Evolutionary conservation across 495 filamentous ascomycete species (phyloP).

Genomic region (Letharia lupina): DNA sequence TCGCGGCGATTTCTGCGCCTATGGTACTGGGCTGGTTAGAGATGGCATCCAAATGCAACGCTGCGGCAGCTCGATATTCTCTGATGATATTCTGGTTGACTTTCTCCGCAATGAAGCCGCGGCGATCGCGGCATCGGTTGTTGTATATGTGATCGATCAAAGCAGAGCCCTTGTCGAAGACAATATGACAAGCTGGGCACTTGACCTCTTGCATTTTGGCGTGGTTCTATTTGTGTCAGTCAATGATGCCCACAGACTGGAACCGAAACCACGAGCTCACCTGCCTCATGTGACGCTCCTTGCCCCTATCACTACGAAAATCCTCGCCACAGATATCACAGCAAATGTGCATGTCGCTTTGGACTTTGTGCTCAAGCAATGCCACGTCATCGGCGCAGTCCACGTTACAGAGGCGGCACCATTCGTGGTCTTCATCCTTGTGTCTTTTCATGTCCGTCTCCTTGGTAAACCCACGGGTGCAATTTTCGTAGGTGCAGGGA

Average conservation of each 20-base stretch:
- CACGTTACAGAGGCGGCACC: slow-evolving; percentile 43
- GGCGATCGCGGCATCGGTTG: slow-evolving; percentile 32
- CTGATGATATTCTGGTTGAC: slow-evolving; percentile 10
- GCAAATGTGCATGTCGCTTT: slow-evolving; percentile 37
- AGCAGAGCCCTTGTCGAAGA: slow-evolving; percentile 37
- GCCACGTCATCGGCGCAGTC: slow-evolving; percentile 40
- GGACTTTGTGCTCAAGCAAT: slow-evolving; percentile 36
- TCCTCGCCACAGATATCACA: slow-evolving; percentile 47
- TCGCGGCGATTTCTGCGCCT: slow-evolving; percentile 9
- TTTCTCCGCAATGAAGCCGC: background rate
- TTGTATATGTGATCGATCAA: slow-evolving; percentile 46
- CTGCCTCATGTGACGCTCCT: slow-evolving; percentile 37
- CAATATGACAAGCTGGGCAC: slow-evolving; percentile 39
- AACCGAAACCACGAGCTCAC: slow-evolving; percentile 27
- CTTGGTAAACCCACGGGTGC: slow-evolving; percentile 52
- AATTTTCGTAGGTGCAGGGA: slow-evolving; percentile 52
- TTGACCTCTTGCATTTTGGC: slow-evolving; percentile 34
- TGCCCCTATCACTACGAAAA: slow-evolving; percentile 40
- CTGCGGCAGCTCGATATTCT: slow-evolving; percentile 11
- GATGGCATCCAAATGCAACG: slow-evolving; percentile 6
- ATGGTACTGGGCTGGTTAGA: slow-evolving; percentile 4
- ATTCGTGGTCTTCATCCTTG: slow-evolving; percentile 40
- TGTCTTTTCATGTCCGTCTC: slow-evolving; percentile 38
- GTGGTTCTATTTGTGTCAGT: slow-evolving; percentile 30
- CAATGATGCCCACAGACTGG: background rate